These are phyloP conservation scores for Myxozyma nipponensis DNA, from an alignment of 805 yeast genomes.

Conservation along the genomic window DNA sequence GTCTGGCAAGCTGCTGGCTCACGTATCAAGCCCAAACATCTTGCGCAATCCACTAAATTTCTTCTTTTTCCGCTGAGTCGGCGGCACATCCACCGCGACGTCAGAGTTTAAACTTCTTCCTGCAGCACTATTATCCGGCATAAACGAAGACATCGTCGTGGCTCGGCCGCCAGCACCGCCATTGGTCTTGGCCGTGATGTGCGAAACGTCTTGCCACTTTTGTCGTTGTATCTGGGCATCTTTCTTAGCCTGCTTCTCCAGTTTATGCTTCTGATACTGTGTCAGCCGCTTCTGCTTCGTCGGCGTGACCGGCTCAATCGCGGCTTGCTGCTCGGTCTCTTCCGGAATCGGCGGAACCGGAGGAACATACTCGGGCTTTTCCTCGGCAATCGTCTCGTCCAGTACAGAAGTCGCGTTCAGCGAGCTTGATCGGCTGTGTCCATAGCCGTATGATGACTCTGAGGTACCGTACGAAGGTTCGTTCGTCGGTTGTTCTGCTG, in stretches of 20 bases:
- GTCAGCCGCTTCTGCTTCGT: conserved; percentile 10
- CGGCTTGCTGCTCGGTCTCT: not conserved
- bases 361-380: not conserved
- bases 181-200: conserved; percentile 71
- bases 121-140: not conserved
- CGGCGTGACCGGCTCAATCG: conserved; percentile 3
- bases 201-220: conserved; percentile 77
- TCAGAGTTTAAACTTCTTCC: conserved; percentile 2
- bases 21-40: conserved; percentile 10
- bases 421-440: conserved; percentile 2
- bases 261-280: conserved; percentile 17
- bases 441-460: not conserved
- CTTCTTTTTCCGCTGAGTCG: conserved; percentile 13
- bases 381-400: not conserved
- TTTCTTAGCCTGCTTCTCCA: conserved; percentile 12
- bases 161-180: conserved; percentile 8
- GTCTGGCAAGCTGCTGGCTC: not conserved
- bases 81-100: no score
- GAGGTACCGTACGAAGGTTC: not conserved
- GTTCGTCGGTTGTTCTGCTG: conserved; percentile 1
- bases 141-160: not conserved
- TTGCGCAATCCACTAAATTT: conserved; percentile 18
- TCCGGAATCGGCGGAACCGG: not conserved
- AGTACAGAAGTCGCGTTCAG: not conserved
- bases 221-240: conserved; percentile 61